These are phyloP conservation scores for Stromatinia cepivora DNA, from an alignment of 2,329 filamentous ascomycete species.

Conservation along the genomic window DNA sequence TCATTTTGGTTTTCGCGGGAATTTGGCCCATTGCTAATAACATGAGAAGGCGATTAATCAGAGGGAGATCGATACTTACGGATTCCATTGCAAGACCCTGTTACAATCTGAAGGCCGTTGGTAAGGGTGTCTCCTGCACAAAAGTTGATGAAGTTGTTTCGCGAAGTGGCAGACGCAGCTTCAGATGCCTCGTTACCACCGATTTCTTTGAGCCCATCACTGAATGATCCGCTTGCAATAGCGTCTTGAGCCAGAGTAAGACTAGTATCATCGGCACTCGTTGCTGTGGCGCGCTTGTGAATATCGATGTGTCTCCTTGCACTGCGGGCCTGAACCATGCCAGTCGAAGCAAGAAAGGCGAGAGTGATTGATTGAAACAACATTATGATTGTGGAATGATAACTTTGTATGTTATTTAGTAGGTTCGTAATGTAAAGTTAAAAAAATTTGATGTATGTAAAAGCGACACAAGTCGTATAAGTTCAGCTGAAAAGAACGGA, in stretches of 20 bases:
- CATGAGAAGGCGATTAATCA: neutral
- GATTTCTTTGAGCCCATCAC: slow-evolving; percentile 28
- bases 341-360: slow-evolving; percentile 26
- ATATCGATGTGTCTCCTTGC: slow-evolving; percentile 19
- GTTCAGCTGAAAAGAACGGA: slow-evolving; percentile 9
- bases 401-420: neutral
- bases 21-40: slow-evolving; percentile 40
- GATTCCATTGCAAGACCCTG: slow-evolving; percentile 58
- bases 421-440: neutral
- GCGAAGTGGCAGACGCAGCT: slow-evolving; percentile 31
- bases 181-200: slow-evolving; percentile 29
- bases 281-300: slow-evolving; percentile 5
- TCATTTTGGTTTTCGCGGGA: slow-evolving; percentile 39
- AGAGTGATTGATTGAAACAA: slow-evolving; percentile 25
- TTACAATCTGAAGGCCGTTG: slow-evolving; percentile 57
- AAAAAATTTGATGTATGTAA: neutral
- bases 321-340: slow-evolving; percentile 20
- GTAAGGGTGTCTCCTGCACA: slow-evolving; percentile 48
- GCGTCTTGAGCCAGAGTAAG: slow-evolving; percentile 23
- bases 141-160: slow-evolving; percentile 39
- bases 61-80: slow-evolving; percentile 26
- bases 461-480: slow-evolving; percentile 19
- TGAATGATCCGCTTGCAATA: slow-evolving; percentile 31
- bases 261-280: slow-evolving; percentile 3
- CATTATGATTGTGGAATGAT: slow-evolving; percentile 18